A percentile compares a stretch with the other conserved stretches of the same genome.
phyloP scores from a whole-genome alignment of 2,329 filamentous ascomycete genomes.

The Nothophoma quercina region DNA sequence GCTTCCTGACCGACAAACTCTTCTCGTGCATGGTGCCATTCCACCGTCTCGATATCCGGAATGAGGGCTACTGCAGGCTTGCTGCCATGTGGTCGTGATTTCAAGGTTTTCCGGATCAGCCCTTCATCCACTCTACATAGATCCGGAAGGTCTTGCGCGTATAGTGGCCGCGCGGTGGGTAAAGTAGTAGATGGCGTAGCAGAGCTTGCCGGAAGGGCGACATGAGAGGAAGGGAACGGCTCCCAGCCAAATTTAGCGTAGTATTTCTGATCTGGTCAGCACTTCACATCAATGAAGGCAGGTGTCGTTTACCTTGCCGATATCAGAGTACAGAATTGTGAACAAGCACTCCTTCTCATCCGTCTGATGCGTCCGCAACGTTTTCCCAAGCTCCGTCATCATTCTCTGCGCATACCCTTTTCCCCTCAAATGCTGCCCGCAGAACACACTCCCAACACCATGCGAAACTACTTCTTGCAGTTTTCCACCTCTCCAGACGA shows the following conservation, averaged over 20 bases:
- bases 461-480: constrained; percentile 68
- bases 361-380: constrained; percentile 61
- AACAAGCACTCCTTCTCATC: constrained; percentile 61
- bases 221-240: constrained; percentile 74
- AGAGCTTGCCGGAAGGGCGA: constrained; percentile 49
- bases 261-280: constrained; percentile 79
- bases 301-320: constrained; percentile 65
- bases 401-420: constrained; percentile 81
- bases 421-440: constrained; percentile 69
- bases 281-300: constrained; percentile 63
- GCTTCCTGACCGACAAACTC: constrained; percentile 75
- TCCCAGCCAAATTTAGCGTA: constrained; percentile 82
- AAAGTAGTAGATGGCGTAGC: constrained; percentile 10
- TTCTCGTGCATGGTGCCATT: constrained; percentile 83
- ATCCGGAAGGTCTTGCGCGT: constrained; percentile 65
- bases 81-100: constrained; percentile 46
- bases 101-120: constrained; percentile 65
- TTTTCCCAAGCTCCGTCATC: constrained; percentile 72
- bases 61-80: constrained; percentile 69
- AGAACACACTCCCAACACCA: constrained; percentile 83
- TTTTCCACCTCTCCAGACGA: constrained; percentile 57
- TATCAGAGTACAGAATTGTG: constrained; percentile 85
- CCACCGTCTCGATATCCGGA: constrained; percentile 71
- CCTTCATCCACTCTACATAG: constrained; percentile 71
- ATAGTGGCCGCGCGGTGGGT: constrained; percentile 56